phyloP scores from a whole-genome alignment of 164 flowering plant species.

The Aristolochia fimbriata region DNA sequence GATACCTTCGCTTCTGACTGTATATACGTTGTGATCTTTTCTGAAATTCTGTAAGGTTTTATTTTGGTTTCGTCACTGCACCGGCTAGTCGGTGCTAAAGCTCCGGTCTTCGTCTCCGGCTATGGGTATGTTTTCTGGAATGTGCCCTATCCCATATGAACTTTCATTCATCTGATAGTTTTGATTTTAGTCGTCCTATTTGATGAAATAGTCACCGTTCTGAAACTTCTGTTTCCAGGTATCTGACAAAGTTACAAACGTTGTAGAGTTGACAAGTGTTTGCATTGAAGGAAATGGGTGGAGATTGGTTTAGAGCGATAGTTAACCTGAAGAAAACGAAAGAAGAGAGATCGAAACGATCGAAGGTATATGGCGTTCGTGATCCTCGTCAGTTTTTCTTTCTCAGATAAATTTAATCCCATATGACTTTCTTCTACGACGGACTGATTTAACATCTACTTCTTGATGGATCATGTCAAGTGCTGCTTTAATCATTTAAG shows the following conservation, averaged over 20 bases:
- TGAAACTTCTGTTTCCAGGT: slow-evolving; percentile 12
- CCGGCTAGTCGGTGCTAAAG: no score
- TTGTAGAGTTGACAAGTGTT: slow-evolving; percentile 1
- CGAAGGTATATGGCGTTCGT: background rate
- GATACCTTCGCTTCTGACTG: background rate
- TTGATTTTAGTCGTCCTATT: background rate
- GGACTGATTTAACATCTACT: no score
- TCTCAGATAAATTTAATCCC: no score
- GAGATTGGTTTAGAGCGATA: slow-evolving; percentile 69
- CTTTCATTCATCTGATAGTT: background rate
- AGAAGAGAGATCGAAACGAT: slow-evolving; percentile 26
- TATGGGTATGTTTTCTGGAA: background rate
- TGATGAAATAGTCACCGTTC: no score
- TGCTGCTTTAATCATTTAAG: no score
- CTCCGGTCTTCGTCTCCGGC: background rate
- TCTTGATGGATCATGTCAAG: no score
- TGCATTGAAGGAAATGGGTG: slow-evolving; percentile 44
- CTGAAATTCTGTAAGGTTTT: background rate
- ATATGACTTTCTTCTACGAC: no score
- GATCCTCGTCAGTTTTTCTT: no score
- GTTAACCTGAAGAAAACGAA: slow-evolving; percentile 55
- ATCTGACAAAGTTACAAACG: slow-evolving; percentile 14
- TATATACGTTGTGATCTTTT: background rate
- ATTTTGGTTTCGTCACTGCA: background rate
- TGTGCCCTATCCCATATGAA: background rate